Evolutionary conservation across 2,329 filamentous ascomycete species (phyloP), one percentile per base, ranked within the genome.

Genomic region (Clonostachys byssicola): DNA sequence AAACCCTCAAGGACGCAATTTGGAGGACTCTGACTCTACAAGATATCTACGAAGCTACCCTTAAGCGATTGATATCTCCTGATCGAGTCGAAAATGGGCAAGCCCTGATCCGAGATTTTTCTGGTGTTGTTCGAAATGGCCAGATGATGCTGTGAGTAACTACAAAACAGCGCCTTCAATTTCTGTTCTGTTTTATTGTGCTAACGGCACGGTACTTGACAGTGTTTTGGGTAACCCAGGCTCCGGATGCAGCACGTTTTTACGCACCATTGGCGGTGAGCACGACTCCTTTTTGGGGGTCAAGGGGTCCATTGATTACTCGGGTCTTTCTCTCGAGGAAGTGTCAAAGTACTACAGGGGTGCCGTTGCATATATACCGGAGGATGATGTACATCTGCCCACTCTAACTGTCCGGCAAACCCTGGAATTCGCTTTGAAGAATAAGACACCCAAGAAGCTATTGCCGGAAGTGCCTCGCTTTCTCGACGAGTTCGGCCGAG

Each of bases 341-440:
- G 83, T 83, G 73, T 68, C 71, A 42, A 73, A 73, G 49, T 73
- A 83, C 55, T 87, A 84, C 57, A 76, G 80, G 49, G 83, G 82
- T 39, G 83, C 82, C 62, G 75, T 85, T 2, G 72, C 89, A 9
- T 92, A 92, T 61, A 89, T 6, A 42, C 33, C 44, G 12, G 34
- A 85, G 64, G 74, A 77, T 33, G 86, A 90, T 60, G 74, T 85
- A 23, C 88, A 91, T 60, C 91, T 90, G 52, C 83, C 88, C 1
- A 84, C 87, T n/a, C 68, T 92, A 16, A 89, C 84, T 0, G 86
- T 92, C 10, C 81, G 85, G 2, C 77, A 89, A 53, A 92, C 88
- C 0, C 71, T 92, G 0, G 75, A 81, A 44, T 92, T 92, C 59
- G 88, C 88, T 12, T 34, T 43, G 0, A 75, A 88, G 2, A 78